Percentiles rank a stretch among this genome's conserved stretches.
Evolutionary conservation across 306 rosid genomes (phyloP).

Genomic region (Rosa multiflora): DNA sequence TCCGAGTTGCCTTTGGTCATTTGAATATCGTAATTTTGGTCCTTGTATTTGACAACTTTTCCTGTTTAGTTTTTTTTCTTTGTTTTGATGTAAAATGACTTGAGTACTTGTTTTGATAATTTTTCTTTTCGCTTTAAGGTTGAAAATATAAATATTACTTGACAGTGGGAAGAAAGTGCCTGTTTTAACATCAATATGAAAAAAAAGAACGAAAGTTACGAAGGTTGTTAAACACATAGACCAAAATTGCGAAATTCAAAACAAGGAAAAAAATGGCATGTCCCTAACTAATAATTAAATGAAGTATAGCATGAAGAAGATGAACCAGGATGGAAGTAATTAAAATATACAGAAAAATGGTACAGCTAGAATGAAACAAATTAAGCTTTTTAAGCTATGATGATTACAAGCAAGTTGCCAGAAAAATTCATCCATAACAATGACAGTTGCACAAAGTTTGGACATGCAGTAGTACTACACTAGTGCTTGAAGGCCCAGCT

Average conservation of each 20-base stretch:
- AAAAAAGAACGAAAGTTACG: not conserved
- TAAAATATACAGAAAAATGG: not conserved
- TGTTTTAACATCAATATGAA: not conserved
- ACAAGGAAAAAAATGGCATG: not conserved
- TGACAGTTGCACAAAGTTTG: not conserved
- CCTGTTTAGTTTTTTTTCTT: not conserved
- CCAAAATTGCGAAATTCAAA: not conserved
- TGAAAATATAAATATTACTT: not conserved
- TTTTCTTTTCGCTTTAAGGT: not conserved
- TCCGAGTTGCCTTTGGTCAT: not conserved
- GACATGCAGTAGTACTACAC: not conserved
- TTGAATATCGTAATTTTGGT: not conserved
- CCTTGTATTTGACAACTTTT: not conserved
- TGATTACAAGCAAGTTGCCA: not conserved
- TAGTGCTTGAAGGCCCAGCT: not conserved
- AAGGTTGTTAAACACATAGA: not conserved
- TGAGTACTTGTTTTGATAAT: not conserved
- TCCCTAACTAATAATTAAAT: not conserved
- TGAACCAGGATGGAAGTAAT: conserved; percentile 4
- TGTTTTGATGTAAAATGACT: not conserved
- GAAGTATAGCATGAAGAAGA: not conserved
- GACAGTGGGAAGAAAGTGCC: not conserved
- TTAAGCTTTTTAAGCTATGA: not conserved
- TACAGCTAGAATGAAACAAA: not conserved
- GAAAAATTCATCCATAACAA: not conserved